A percentile compares a stretch with the other conserved stretches of the same genome.
These are phyloP conservation scores for Dactylellina cionopaga DNA, from an alignment of 2,329 filamentous ascomycete genomes.

Conservation along the genomic window DNA sequence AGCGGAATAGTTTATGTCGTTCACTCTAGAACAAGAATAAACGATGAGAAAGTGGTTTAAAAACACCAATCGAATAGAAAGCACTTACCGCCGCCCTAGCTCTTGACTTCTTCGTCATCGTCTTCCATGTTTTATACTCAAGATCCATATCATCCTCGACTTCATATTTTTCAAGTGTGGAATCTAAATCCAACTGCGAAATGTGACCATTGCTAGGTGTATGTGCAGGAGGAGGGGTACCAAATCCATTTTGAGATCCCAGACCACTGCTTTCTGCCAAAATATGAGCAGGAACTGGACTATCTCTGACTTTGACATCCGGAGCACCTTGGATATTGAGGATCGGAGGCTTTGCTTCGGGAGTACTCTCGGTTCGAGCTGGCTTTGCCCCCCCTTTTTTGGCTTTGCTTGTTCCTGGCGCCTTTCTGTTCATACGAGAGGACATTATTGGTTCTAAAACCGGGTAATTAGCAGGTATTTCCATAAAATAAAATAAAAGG, in stretches of 20 bases:
- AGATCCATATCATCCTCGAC: slow-evolving; percentile 77
- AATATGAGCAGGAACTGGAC: slow-evolving; percentile 58
- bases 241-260: slow-evolving; percentile 76
- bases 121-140: slow-evolving; percentile 98
- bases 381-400: slow-evolving; percentile 77
- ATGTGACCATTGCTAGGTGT: slow-evolving; percentile 68
- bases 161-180: slow-evolving; percentile 70
- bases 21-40: slow-evolving; percentile 76
- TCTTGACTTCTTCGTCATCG: slow-evolving; percentile 95
- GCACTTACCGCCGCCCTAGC: slow-evolving; percentile 64
- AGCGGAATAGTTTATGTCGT: slow-evolving; percentile 84
- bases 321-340: slow-evolving; percentile 66
- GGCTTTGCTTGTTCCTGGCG: slow-evolving; percentile 79
- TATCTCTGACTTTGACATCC: slow-evolving; percentile 63
- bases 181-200: slow-evolving; percentile 82
- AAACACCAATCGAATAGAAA: neutral
- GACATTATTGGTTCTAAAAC: slow-evolving; percentile 89
- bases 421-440: slow-evolving; percentile 83
- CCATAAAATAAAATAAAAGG: neutral
- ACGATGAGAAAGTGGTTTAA: slow-evolving; percentile 25
- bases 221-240: slow-evolving; percentile 77
- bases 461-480: slow-evolving; percentile 42
- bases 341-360: slow-evolving; percentile 75
- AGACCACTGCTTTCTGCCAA: slow-evolving; percentile 67
- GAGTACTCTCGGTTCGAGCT: slow-evolving; percentile 81